A percentile compares a stretch with the other conserved stretches of the same genome.
These are phyloP conservation scores for Zizania latifolia DNA, from an alignment of 176 grass and related monocot genomes.

Conservation along the genomic window DNA sequence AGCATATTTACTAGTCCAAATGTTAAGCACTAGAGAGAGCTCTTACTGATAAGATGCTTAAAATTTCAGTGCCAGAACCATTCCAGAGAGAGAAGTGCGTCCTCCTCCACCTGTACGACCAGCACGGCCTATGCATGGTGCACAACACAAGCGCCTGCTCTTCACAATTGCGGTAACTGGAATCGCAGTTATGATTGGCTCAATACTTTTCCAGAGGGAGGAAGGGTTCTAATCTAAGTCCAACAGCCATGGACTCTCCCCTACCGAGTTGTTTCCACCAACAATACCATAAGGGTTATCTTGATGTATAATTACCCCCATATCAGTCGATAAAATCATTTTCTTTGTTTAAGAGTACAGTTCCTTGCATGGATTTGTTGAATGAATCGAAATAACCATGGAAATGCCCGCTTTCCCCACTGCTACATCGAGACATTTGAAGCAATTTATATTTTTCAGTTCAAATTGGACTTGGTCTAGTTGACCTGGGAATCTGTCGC, in stretches of 20 bases:
- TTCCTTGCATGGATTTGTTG: background rate
- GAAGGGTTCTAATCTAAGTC: constrained; percentile 45
- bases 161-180: constrained; percentile 78
- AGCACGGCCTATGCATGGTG: constrained; percentile 27
- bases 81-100: constrained; percentile 51
- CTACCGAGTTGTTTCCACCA: background rate
- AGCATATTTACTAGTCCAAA: background rate
- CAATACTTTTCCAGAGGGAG: constrained; percentile 66
- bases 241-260: background rate
- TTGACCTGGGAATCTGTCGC: background rate
- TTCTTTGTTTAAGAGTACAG: constrained; percentile 31
- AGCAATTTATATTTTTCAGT: background rate
- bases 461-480: background rate
- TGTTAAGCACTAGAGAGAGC: background rate
- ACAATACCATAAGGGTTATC: background rate
- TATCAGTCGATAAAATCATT: constrained; percentile 22
- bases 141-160: constrained; percentile 56
- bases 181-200: constrained; percentile 67
- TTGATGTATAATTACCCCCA: constrained; percentile 28
- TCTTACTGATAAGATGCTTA: constrained; percentile 17
- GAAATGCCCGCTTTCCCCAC: constrained; percentile 4
- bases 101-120: constrained; percentile 44
- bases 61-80: constrained; percentile 35
- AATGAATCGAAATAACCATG: constrained; percentile 12
- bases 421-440: background rate